Conservation (phyloP, 768 basidiomycete genomes). For the Coprinopsis cinerea region DNA sequence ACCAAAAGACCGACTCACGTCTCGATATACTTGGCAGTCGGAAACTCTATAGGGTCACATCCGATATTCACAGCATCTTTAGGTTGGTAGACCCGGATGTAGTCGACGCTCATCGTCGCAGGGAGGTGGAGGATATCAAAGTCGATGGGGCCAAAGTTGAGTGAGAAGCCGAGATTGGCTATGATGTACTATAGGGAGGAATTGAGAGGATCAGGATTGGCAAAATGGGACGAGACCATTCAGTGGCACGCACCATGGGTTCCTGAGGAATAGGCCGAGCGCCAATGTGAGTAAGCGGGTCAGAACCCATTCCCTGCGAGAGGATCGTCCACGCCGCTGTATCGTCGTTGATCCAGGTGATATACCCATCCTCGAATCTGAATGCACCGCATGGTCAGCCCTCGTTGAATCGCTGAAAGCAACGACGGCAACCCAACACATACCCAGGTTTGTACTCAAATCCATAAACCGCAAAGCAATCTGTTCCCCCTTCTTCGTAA, state of each 20-base stretch:
- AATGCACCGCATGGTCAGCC: constrained; percentile 7
- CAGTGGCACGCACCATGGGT: constrained; percentile 52
- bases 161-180: constrained; percentile 61
- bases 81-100: constrained; percentile 69
- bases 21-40: constrained; percentile 71
- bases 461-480: constrained; percentile 34
- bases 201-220: not conserved
- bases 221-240: too few species aligned
- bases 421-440: constrained; percentile 3
- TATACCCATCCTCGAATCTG: constrained; percentile 39
- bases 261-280: constrained; percentile 57
- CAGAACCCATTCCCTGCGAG: constrained; percentile 45
- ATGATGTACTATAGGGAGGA: constrained; percentile 50
- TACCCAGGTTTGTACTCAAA: constrained; percentile 50
- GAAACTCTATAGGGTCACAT: constrained; percentile 65
- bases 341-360: constrained; percentile 66
- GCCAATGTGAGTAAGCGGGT: constrained; percentile 45
- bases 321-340: constrained; percentile 63
- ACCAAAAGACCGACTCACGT: constrained; percentile 33
- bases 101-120: constrained; percentile 67
- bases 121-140: constrained; percentile 48
- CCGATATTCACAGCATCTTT: constrained; percentile 45
- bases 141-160: constrained; percentile 62
- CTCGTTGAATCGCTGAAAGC: too few species aligned
- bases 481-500: constrained; percentile 41